Evolutionary conservation across 2,329 filamentous ascomycete genomes (phyloP), one percentile per base, ranked within the genome.

Genomic region (Colletotrichum musicola): DNA sequence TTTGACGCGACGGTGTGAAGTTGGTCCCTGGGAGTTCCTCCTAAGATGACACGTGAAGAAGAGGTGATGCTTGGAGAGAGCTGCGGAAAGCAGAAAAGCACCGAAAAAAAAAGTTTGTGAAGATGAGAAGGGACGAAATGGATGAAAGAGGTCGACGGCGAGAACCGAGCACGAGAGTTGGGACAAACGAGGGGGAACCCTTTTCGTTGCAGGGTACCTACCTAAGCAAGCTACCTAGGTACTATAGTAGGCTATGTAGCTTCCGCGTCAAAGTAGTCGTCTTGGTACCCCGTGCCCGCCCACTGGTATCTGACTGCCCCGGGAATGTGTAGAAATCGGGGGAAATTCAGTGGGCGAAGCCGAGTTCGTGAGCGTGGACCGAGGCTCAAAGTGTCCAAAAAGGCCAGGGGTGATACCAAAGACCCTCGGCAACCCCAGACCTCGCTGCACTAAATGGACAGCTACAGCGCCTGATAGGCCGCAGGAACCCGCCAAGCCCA

Each of bases 371-470:
- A 66, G 55, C 40, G 20, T 68, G 64, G 64, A 60, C 68, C 68
- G 68, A 70, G 68, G 68, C 64, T 64, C 68, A 68, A 68, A 55
- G 64, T 49, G 35, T 9, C 25, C 44, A 65, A 22, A 56, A 22
- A 35, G 54, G 30, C 55, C 55, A 69, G 50, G 65, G 40, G 62
- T 51, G 44, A 58, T 55, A 47, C 38, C 62, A 60, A 61, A 66
- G 35, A 64, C 51, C 68, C 68, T 70, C 68, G 68, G 68, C 20
- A 64, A 70, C 68, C 68, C 68, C 63, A 68, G 68, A 68, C 46
- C 22, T 42, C 20, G 30, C 54, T 55, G 49, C 55, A 46, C 65
- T 55, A 59, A 59, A 22, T 47, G 49, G 61, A 13, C 9, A 51
- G 13, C 56, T 44, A 44, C 20, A 56, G 66, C 62, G 50, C 35